Evolutionary conservation across 805 yeast species (phyloP), one percentile per base, ranked within the genome.

Genomic region (Candida piceae): DNA sequence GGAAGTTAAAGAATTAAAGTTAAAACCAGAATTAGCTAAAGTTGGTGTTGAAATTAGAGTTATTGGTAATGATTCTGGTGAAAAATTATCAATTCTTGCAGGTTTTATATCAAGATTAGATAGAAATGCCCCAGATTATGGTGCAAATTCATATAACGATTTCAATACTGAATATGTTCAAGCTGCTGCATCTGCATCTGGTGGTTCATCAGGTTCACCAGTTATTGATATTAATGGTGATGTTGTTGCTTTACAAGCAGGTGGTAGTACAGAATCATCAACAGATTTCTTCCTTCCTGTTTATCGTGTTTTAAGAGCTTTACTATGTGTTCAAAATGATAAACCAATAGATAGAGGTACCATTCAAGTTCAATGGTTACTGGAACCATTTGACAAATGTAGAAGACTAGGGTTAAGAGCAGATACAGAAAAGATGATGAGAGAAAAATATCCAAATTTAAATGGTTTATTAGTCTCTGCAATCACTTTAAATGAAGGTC

Each of bases 11-110:
- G 81, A 81, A 27, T 67, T 89, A 33, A 72, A 72, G 28, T 64
- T 89, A 36, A 70, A 74, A 46, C 97, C 97, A 0, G 90, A 85
- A 13, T 67, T 82, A 41, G 96, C 96, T 20, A 73, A 75, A 50
- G 89, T 89, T n/a, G 97, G 97, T 25, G 76, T 86, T 27, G 97
- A 89, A 57, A 88, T 89, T 53, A 74, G 96, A 52, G 96, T 89
- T 20, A 89, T 89, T 26, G 97, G 97, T 68, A 89, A 89, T 61
- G 97, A 89, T 65, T 94, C 95, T 11, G 97, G 96, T 55, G 97
- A 89, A 58, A 88, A 89, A 60, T 67, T 89, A 31, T 81, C 94
- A 34, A 89, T 89, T 50, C 66, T 88, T 49, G 76, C 95, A 2
- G 97, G 97, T 23, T 86, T 88, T 59, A 83, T 82, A 25, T 74